Evolutionary conservation across 2,329 filamentous ascomycete species (phyloP).

Genomic region (Chalara sp.): DNA sequence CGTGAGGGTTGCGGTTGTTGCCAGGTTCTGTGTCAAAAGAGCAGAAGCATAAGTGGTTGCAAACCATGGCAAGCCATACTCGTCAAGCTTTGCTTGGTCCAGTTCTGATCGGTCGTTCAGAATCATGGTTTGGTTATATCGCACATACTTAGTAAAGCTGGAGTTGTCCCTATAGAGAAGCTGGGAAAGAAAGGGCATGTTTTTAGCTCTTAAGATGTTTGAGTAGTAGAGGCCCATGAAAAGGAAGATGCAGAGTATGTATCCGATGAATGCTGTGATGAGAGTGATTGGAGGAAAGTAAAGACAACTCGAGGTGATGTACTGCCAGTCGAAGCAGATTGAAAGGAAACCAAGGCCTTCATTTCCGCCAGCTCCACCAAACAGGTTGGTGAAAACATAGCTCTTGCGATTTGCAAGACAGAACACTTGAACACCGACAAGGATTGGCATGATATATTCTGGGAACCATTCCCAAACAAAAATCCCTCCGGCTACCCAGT

Average conservation of each 20-base stretch:
- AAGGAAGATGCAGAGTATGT: conserved; percentile 25
- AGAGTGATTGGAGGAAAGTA: conserved; percentile 28
- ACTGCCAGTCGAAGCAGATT: conserved; percentile 37
- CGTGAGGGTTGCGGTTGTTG: conserved; percentile 38
- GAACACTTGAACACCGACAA: conserved; percentile 31
- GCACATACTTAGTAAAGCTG: conserved; percentile 28
- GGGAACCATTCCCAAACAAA: conserved; percentile 9
- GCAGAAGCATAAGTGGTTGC: conserved; percentile 33
- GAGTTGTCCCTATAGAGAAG: conserved; percentile 31
- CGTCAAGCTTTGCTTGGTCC: conserved; percentile 27
- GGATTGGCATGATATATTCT: conserved; percentile 11
- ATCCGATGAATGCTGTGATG: conserved; percentile 27
- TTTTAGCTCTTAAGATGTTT: conserved; percentile 33
- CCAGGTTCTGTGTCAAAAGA: conserved; percentile 38
- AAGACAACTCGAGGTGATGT: conserved; percentile 24
- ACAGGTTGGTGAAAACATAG: conserved; percentile 38
- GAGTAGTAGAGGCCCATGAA: conserved; percentile 35
- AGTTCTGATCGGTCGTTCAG: conserved; percentile 34
- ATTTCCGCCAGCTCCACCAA: conserved; percentile 39
- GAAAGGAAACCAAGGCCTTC: conserved; percentile 36
- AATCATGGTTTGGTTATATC: conserved; percentile 38
- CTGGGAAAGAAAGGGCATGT: conserved; percentile 38
- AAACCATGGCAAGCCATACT: conserved; percentile 35
- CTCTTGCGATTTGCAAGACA: conserved; percentile 34
- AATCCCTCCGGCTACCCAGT: conserved; percentile 17